These are phyloP conservation scores for Gryganskiella cystojenkinii DNA, from an alignment of 192 early-diverging fungal genomes.

Conservation along the genomic window DNA sequence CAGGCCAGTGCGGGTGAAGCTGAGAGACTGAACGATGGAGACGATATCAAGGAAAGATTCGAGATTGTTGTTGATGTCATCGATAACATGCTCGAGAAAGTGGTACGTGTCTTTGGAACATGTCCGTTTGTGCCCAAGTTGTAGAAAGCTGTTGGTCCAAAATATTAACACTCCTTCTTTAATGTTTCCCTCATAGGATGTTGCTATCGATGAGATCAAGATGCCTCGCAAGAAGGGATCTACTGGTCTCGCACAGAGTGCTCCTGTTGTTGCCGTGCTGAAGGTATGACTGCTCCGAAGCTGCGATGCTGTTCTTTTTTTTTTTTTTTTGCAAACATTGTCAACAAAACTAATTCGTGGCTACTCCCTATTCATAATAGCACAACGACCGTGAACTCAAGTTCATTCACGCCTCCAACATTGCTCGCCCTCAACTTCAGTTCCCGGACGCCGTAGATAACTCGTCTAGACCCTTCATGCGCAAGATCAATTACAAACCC, in stretches of 20 bases:
- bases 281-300: slow-evolving; percentile 20
- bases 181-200: slow-evolving; percentile 62
- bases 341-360: not conserved
- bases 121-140: no score
- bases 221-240: slow-evolving; percentile 55
- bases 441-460: slow-evolving; percentile 95
- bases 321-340: not conserved
- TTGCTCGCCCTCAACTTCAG: slow-evolving; percentile 86
- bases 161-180: slow-evolving; percentile 11
- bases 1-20: slow-evolving; percentile 21
- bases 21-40: slow-evolving; percentile 59
- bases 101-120: slow-evolving; percentile 67
- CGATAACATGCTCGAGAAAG: slow-evolving; percentile 85
- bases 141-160: no score
- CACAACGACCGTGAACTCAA: slow-evolving; percentile 58
- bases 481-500: slow-evolving; percentile 85
- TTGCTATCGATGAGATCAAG: slow-evolving; percentile 78
- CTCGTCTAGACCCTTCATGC: slow-evolving; percentile 77
- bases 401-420: slow-evolving; percentile 75
- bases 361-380: slow-evolving; percentile 2
- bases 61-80: slow-evolving; percentile 74
- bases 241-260: slow-evolving; percentile 51
- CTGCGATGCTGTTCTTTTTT: not conserved
- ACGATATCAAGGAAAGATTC: slow-evolving; percentile 77
- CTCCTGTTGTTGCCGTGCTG: slow-evolving; percentile 59